Evolutionary conservation across 768 basidiomycete species (phyloP).

Genomic region (Tylopilus intermedius): DNA sequence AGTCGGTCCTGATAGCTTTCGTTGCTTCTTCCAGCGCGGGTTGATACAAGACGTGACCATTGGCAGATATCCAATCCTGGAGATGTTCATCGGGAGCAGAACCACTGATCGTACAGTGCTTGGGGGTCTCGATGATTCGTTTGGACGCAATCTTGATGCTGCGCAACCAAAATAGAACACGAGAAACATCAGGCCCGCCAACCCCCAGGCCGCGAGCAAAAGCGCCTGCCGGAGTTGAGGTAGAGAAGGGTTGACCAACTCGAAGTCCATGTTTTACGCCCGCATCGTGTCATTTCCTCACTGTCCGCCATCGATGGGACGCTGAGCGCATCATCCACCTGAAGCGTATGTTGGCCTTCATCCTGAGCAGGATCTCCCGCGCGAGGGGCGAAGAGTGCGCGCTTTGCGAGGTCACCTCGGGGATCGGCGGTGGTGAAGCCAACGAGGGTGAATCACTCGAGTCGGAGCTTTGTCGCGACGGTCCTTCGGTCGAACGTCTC

Average conservation of each 20-base stretch:
- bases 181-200: too few species aligned
- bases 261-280: slow-evolving; percentile 78
- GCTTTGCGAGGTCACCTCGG: slow-evolving; percentile 35
- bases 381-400: slow-evolving; percentile 23
- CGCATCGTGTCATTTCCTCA: slow-evolving; percentile 54
- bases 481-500: slow-evolving; percentile 18
- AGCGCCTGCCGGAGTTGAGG: slow-evolving; percentile 1
- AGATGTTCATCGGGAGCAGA: too few species aligned
- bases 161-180: too few species aligned
- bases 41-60: too few species aligned
- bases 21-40: too few species aligned
- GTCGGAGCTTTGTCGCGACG: slow-evolving; percentile 20
- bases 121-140: too few species aligned
- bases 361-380: slow-evolving; percentile 39
- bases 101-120: too few species aligned
- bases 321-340: slow-evolving; percentile 30
- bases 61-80: too few species aligned
- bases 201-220: too few species aligned
- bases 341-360: slow-evolving; percentile 29
- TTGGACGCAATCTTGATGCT: too few species aligned
- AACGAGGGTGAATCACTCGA: slow-evolving; percentile 32
- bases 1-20: too few species aligned
- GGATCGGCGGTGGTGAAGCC: slow-evolving; percentile 39
- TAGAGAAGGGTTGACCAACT: slow-evolving; percentile 67
- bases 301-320: slow-evolving; percentile 21